Evolutionary conservation across 768 basidiomycete genomes (phyloP).

Genomic region (Naganishia vaughanmartiniae): DNA sequence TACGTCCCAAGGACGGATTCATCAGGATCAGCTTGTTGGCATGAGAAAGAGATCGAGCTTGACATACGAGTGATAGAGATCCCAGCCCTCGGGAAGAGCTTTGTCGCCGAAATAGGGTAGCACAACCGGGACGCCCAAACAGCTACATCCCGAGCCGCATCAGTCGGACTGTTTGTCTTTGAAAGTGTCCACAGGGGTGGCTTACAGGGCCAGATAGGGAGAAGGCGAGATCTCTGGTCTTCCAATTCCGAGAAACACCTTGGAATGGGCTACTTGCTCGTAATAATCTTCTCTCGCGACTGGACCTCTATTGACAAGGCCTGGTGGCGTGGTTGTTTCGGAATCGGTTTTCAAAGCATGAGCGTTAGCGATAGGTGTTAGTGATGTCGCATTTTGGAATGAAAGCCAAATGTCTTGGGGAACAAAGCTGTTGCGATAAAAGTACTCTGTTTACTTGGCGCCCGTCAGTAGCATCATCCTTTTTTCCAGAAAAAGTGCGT

Average conservation of each 20-base stretch:
- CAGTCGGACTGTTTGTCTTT: background rate
- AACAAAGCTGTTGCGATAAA: conserved; percentile 7
- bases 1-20: background rate
- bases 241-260: conserved; percentile 46
- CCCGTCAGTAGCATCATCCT: background rate
- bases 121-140: conserved; percentile 22
- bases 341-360: background rate
- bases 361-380: conserved; percentile 13
- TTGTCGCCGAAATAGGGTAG: conserved; percentile 28
- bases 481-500: too few species aligned
- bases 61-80: conserved; percentile 32
- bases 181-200: background rate
- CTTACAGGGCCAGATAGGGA: conserved; percentile 44
- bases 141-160: background rate
- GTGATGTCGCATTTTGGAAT: conserved; percentile 1
- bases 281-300: conserved; percentile 37
- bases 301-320: conserved; percentile 31
- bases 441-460: conserved; percentile 3
- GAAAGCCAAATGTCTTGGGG: conserved; percentile 1
- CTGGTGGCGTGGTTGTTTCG: background rate
- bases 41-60: background rate
- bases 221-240: conserved; percentile 43
- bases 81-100: conserved; percentile 39
- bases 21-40: background rate
- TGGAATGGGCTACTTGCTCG: conserved; percentile 39